These are phyloP conservation scores for Lagenaria siceraria DNA, from an alignment of 306 rosid genomes.

Conservation along the genomic window DNA sequence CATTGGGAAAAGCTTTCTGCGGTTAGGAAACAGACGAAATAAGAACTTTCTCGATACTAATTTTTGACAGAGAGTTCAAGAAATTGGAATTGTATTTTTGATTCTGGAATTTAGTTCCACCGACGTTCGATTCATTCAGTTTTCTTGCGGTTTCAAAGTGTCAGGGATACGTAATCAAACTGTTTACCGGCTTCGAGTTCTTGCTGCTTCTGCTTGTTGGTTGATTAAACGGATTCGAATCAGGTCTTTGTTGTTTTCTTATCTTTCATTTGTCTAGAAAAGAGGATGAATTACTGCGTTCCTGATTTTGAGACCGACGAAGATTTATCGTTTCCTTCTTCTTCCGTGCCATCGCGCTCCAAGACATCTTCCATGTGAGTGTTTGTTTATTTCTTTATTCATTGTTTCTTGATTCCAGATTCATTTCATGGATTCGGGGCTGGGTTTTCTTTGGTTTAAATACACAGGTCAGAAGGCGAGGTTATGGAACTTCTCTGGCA, in stretches of 20 bases:
- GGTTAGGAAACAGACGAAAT: background rate
- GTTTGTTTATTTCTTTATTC: background rate
- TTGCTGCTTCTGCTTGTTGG: background rate
- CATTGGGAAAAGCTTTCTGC: background rate
- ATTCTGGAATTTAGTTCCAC: background rate
- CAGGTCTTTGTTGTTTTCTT: background rate
- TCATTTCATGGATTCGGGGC: background rate
- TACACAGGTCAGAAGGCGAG: conserved; percentile 45
- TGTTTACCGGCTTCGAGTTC: background rate
- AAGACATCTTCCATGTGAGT: conserved; percentile 31
- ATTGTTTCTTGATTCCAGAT: background rate
- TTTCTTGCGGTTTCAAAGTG: background rate
- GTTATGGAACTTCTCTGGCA: conserved; percentile 73
- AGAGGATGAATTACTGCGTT: conserved; percentile 49
- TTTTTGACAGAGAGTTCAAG: background rate
- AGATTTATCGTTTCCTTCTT: conserved; percentile 19
- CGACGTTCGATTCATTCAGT: background rate
- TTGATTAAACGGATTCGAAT: no score
- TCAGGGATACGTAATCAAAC: background rate
- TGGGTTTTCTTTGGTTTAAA: background rate
- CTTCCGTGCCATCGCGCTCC: conserved; percentile 11
- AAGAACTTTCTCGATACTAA: background rate
- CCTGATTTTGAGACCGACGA: conserved; percentile 52
- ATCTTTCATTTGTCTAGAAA: no score
- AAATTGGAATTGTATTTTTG: background rate